Conservation (phyloP, 2,329 filamentous ascomycete species). For the Cordyceps fumosorosea region DNA sequence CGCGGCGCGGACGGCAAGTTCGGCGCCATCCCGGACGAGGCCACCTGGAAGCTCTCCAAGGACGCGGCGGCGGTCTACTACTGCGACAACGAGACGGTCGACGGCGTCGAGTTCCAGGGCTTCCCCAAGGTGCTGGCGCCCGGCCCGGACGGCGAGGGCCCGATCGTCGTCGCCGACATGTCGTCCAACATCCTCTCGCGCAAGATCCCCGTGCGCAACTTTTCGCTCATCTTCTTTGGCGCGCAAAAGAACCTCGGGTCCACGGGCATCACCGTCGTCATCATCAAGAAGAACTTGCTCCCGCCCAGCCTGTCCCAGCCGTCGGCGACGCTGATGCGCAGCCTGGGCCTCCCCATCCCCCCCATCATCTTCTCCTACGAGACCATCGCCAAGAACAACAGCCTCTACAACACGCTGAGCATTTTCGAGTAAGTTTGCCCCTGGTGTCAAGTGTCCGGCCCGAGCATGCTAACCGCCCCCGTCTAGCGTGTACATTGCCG, state of each 20-base stretch:
- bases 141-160: conserved; percentile 53
- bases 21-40: conserved; percentile 71
- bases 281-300: conserved; percentile 76
- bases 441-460: background rate
- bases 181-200: conserved; percentile 87
- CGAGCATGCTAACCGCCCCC: conserved; percentile 9
- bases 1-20: conserved; percentile 68
- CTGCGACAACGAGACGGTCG: conserved; percentile 91
- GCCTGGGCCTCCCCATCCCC: conserved; percentile 68
- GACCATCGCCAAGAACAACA: conserved; percentile 85
- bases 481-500: conserved; percentile 73
- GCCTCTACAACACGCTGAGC: conserved; percentile 89
- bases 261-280: conserved; percentile 78
- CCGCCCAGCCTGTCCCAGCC: conserved; percentile 61
- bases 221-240: conserved; percentile 80
- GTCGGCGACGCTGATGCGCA: conserved; percentile 60
- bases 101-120: conserved; percentile 83
- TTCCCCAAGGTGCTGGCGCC: conserved; percentile 60
- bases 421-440: conserved; percentile 65
- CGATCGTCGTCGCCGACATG: conserved; percentile 87
- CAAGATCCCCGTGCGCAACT: conserved; percentile 69
- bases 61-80: conserved; percentile 73
- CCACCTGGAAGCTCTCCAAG: conserved; percentile 66
- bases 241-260: conserved; percentile 92
- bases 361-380: conserved; percentile 79